These are phyloP conservation scores for Wickerhamiella siamensis DNA, from an alignment of 805 yeast species.

Conservation along the genomic window DNA sequence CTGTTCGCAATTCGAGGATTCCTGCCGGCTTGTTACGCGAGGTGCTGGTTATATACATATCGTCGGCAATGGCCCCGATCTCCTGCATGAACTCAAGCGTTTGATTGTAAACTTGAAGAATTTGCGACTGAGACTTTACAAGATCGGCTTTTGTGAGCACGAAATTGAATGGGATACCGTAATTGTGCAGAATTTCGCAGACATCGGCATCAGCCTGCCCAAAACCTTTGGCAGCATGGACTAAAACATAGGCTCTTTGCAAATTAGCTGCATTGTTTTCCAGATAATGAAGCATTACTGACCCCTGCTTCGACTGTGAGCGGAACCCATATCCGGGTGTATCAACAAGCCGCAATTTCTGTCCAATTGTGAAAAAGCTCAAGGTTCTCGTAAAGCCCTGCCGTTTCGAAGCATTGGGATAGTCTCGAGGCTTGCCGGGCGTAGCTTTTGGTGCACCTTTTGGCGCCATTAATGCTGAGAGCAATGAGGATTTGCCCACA, in stretches of 20 bases:
- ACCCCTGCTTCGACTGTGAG: slow-evolving; percentile 56
- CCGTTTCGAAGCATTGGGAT: slow-evolving; percentile 33
- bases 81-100: slow-evolving; percentile 8
- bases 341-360: slow-evolving; percentile 54
- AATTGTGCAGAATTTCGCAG: slow-evolving; percentile 33
- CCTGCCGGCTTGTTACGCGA: slow-evolving; percentile 14
- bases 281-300: slow-evolving; percentile 49
- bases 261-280: slow-evolving; percentile 35
- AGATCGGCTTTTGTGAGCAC: slow-evolving; percentile 63
- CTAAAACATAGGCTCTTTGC: slow-evolving; percentile 43
- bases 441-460: slow-evolving; percentile 7
- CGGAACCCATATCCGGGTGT: slow-evolving; percentile 82
- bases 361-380: slow-evolving; percentile 57
- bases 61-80: slow-evolving; percentile 22
- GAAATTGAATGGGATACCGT: slow-evolving; percentile 58
- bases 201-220: slow-evolving; percentile 41
- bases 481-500: slow-evolving; percentile 70
- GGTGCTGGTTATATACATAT: slow-evolving; percentile 22
- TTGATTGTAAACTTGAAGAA: not conserved
- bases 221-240: slow-evolving; percentile 49
- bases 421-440: slow-evolving; percentile 20
- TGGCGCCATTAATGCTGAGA: slow-evolving; percentile 39
- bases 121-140: not conserved
- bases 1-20: slow-evolving; percentile 20
- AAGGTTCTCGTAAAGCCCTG: slow-evolving; percentile 46